Base-by-base conservation (phyloP, 2,329 filamentous ascomycete genomes). In the Microdochium paspali region DNA sequence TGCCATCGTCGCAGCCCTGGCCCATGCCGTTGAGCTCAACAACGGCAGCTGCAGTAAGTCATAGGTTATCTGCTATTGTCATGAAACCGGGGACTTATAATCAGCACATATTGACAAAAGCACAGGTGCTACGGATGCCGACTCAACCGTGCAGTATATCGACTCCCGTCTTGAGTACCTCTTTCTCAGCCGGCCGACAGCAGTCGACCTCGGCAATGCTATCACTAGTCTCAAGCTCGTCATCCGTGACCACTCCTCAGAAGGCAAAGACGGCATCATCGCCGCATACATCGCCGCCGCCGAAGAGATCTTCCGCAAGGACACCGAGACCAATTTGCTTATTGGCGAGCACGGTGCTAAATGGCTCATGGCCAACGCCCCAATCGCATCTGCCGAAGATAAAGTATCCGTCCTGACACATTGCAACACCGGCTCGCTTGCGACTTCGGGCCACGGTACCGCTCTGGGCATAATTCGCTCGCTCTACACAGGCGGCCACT, bases 391-490 rank as follows among this genome's bases (percentile, higher is more conserved):
- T 35, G 44, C 67, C 53, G 63, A 75, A 53, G 58, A 73, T 62
- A 58, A 72, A 67, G 56, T 95, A 44, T 88, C 87, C n/a, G 84
- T 98, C 40, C 70, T 98, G 55, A 98, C 93, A 10, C 94, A 98
- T 67, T 98, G 93, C 74, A 98, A 98, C 66, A 98, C 93, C 21
- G 93, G 93, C 24, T 96, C 91, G 20, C 82, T 98, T 28, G 93
- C 93, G 24, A 98, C 93, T 1, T 95, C 93, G 15, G 93, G 93
- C n/a, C 95, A 97, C 62, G 93, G 93, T 46, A 98, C 93, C 10
- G 93, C 93, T 0, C 74, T 98, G 2, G 93, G 93, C 21, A 93
- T 98, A 45, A 90, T 98, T 56, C 87, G 93, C 49, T 88, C 87
- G 4, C 74, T 98, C 4, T 79, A 87, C 59, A 68, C 78, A 12